Conservation (phyloP, 2,329 filamentous ascomycete species). For the Colletotrichum aenigma region DNA sequence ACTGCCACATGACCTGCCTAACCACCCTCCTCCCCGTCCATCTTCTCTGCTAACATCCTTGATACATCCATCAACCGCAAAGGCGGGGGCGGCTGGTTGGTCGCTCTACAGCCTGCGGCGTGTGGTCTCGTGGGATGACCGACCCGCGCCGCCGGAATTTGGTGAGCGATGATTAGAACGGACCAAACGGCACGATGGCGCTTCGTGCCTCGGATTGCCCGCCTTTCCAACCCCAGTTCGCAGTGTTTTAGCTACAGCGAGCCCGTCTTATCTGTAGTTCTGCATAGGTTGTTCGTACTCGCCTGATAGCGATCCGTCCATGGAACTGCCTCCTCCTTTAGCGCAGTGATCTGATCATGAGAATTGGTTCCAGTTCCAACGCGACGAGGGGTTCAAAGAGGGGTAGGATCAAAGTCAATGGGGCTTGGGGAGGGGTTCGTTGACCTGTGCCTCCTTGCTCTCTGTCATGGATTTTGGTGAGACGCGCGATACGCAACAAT, state of each 20-base stretch:
- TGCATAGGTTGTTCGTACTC: background rate
- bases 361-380: background rate
- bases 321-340: background rate
- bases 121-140: background rate
- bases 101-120: background rate
- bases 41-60: background rate
- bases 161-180: background rate
- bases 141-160: background rate
- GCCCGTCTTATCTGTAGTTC: background rate
- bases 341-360: background rate
- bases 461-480: background rate
- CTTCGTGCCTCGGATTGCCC: background rate
- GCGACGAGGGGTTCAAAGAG: background rate
- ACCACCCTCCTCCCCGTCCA: background rate
- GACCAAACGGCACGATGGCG: background rate
- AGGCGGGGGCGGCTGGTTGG: background rate
- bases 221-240: background rate
- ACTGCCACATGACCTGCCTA: constrained; percentile 6
- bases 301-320: background rate
- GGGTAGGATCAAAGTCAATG: background rate
- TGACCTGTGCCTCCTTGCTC: background rate
- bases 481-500: constrained; percentile 8
- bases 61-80: background rate
- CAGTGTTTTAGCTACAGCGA: background rate
- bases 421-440: background rate